Conservation (phyloP, 108 stramenopile species). For the Cyclotella cryptica region DNA sequence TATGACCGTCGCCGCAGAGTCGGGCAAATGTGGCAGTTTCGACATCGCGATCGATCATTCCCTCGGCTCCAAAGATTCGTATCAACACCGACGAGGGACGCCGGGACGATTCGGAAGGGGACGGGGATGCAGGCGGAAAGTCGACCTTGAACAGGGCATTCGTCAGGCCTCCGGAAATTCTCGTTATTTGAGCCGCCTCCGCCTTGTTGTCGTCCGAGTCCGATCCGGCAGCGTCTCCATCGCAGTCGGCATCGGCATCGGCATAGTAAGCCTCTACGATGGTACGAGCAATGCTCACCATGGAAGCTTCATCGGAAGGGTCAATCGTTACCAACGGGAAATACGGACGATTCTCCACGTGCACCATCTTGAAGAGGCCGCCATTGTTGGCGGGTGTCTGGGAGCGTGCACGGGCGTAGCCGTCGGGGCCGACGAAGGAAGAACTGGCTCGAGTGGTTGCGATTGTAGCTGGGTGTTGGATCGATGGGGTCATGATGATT, state of each 20-base stretch:
- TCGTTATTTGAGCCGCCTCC: constrained; percentile 33
- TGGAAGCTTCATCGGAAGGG: constrained; percentile 33
- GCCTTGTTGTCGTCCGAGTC: not conserved
- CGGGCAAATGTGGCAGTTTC: constrained; percentile 78
- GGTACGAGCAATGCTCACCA: constrained; percentile 5
- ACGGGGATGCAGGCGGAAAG: constrained; percentile 9
- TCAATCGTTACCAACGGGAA: constrained; percentile 57
- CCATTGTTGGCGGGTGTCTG: not conserved
- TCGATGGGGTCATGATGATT: too few relatives aligned
- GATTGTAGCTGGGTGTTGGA: too few relatives aligned
- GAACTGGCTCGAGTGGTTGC: not conserved
- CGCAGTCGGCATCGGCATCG: not conserved
- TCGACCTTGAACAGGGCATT: constrained; percentile 75
- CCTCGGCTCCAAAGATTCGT: constrained; percentile 87
- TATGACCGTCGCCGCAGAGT: constrained; percentile 49
- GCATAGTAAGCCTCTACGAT: not conserved
- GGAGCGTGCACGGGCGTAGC: constrained; percentile 24
- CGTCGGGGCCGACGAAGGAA: constrained; percentile 22
- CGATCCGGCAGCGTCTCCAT: constrained; percentile 8
- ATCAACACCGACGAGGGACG: constrained; percentile 56
- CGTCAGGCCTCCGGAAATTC: constrained; percentile 79
- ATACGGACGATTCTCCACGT: constrained; percentile 62
- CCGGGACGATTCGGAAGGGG: not conserved
- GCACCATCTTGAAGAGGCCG: not conserved
- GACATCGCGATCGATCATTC: constrained; percentile 88